A percentile compares a stretch with the other conserved stretches of the same genome.
phyloP scores from a whole-genome alignment of 2,329 filamentous ascomycete genomes.

The Aspergillus glaucus region DNA sequence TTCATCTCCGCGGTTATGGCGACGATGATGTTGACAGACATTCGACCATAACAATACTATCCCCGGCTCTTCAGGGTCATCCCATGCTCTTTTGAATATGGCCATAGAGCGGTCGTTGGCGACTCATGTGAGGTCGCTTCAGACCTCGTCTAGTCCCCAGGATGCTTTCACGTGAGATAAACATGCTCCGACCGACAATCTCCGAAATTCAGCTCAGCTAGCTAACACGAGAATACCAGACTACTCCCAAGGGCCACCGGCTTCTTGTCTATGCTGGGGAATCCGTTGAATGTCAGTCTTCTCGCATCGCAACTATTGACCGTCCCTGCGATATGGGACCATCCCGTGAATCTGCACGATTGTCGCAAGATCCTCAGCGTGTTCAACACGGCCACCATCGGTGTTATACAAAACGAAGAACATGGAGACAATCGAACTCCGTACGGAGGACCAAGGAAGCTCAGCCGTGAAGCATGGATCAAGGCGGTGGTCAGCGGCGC shows the following conservation, averaged over 20 bases:
- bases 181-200: neutral
- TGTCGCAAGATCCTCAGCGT: constrained; percentile 54
- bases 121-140: constrained; percentile 55
- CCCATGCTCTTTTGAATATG: constrained; percentile 33
- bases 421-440: constrained; percentile 28
- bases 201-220: neutral
- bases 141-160: constrained; percentile 52
- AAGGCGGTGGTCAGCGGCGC: constrained; percentile 54
- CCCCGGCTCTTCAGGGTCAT: constrained; percentile 1
- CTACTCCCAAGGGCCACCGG: constrained; percentile 49
- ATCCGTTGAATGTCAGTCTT: constrained; percentile 56
- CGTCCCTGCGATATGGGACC: constrained; percentile 54
- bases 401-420: constrained; percentile 45
- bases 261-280: constrained; percentile 47
- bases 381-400: constrained; percentile 55
- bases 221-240: constrained; percentile 18
- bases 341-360: constrained; percentile 48
- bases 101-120: constrained; percentile 56
- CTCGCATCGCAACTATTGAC: constrained; percentile 55
- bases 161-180: constrained; percentile 52
- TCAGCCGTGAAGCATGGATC: constrained; percentile 52
- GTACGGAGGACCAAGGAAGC: constrained; percentile 43
- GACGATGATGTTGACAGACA: constrained; percentile 1
- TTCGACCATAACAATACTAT: constrained; percentile 4
- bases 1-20: constrained; percentile 20